Evolutionary conservation across 2,329 filamentous ascomycete genomes (phyloP).

Genomic region (Fusarium floridanum): DNA sequence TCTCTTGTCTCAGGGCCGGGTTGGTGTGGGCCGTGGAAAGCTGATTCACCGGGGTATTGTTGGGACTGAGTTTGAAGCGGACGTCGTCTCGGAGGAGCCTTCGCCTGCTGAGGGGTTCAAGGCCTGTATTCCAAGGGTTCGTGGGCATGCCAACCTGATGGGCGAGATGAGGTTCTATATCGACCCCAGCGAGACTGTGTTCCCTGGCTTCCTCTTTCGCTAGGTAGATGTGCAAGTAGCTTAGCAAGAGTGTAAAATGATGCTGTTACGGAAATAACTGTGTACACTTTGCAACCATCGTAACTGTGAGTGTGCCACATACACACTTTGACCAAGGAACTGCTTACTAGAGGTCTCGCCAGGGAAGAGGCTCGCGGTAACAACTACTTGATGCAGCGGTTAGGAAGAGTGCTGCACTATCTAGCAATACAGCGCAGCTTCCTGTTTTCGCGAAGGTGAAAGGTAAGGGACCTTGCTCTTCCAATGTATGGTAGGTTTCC

Average conservation of each 20-base stretch:
- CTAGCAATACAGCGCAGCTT: too few species aligned
- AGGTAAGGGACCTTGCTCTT: too few species aligned
- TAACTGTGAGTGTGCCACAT: too few species aligned
- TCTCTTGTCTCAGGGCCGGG: not conserved
- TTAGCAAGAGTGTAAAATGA: not conserved
- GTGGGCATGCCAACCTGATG: not conserved
- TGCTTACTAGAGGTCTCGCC: too few species aligned
- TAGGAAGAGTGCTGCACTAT: too few species aligned
- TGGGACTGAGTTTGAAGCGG: not conserved
- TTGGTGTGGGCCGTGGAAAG: not conserved
- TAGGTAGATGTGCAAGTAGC: not conserved
- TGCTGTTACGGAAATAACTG: not conserved
- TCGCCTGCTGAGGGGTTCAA: not conserved
- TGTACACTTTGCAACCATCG: not conserved
- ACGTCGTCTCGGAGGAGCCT: not conserved
- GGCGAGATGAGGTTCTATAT: not conserved
- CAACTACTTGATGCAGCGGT: too few species aligned
- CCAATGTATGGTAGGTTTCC: too few species aligned
- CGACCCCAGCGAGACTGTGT: not conserved
- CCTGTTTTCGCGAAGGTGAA: too few species aligned
- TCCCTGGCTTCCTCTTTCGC: not conserved
- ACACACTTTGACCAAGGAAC: too few species aligned
- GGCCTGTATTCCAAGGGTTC: not conserved
- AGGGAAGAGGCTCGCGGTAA: too few species aligned
- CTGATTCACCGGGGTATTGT: not conserved